A percentile compares a stretch with the other conserved stretches of the same genome.
phyloP scores from a whole-genome alignment of 352 stramenopile genomes.

The Thraustotheca clavata region DNA sequence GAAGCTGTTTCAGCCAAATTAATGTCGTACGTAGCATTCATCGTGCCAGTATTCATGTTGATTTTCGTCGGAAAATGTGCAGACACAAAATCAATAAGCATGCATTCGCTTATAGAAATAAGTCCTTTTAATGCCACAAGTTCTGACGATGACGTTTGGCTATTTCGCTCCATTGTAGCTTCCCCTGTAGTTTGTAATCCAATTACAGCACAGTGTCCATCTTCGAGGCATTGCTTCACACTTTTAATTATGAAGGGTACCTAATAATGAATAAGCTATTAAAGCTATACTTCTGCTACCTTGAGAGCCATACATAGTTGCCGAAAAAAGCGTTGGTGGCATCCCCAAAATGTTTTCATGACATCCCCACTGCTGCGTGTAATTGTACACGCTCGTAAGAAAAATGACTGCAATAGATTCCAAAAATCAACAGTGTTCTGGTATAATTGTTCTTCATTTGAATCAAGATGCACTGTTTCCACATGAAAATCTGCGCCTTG shows the following conservation, averaged over 20 bases:
- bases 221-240: conserved; percentile 28
- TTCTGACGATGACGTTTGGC: conserved; percentile 14
- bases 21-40: conserved; percentile 24
- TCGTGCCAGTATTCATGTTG: conserved; percentile 10
- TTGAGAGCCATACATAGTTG: conserved; percentile 21
- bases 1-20: conserved; percentile 26
- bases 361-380: conserved; percentile 12
- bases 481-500: conserved; percentile 22
- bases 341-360: conserved; percentile 12
- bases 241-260: conserved; percentile 23
- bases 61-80: conserved; percentile 25
- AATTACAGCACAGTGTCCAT: conserved; percentile 47
- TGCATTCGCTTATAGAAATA: conserved; percentile 6
- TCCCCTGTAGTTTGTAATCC: conserved; percentile 64
- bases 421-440: conserved; percentile 23
- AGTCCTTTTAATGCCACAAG: neutral
- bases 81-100: conserved; percentile 13
- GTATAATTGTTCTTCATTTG: conserved; percentile 24
- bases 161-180: conserved; percentile 31
- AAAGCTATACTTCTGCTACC: conserved; percentile 3
- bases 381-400: conserved; percentile 8
- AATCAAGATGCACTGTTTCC: conserved; percentile 23
- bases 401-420: neutral
- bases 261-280: conserved; percentile 6
- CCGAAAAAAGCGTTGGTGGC: conserved; percentile 18